These are phyloP conservation scores for Tylopilus sp. DNA, from an alignment of 768 basidiomycete species.

Conservation along the genomic window DNA sequence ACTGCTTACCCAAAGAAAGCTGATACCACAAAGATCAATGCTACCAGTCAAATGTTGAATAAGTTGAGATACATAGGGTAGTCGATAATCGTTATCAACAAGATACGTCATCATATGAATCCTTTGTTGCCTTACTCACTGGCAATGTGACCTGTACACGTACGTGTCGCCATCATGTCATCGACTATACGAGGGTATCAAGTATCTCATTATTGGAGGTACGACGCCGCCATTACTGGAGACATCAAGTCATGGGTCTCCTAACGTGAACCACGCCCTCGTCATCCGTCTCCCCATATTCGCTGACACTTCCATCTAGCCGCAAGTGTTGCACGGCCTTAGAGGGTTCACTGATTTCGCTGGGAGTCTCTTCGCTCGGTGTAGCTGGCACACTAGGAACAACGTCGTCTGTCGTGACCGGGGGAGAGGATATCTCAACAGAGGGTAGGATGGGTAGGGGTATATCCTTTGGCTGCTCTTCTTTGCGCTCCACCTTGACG, in stretches of 20 bases:
- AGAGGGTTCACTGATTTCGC: conserved; percentile 25
- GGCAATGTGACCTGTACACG: too few species aligned
- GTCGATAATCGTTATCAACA: not conserved
- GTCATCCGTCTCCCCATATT: conserved; percentile 78
- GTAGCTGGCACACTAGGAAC: conserved; percentile 28
- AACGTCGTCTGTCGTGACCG: conserved; percentile 24
- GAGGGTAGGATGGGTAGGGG: conserved; percentile 21
- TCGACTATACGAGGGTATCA: conserved; percentile 26
- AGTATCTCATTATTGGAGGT: conserved; percentile 2
- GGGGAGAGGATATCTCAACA: conserved; percentile 1
- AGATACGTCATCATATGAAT: not conserved
- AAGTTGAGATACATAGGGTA: too few species aligned
- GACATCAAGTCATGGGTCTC: conserved; percentile 40
- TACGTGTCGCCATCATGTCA: conserved; percentile 11
- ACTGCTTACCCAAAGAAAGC: too few species aligned
- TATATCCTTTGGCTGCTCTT: conserved; percentile 13
- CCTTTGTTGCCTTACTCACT: too few species aligned
- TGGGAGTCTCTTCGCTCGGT: conserved; percentile 24
- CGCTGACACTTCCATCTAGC: conserved; percentile 57
- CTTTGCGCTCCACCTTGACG: conserved; percentile 37
- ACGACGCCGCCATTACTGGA: conserved; percentile 3
- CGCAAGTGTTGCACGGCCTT: conserved; percentile 34
- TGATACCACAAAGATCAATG: too few species aligned
- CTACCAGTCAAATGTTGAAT: too few species aligned
- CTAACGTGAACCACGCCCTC: conserved; percentile 81